Conservation (phyloP, 768 basidiomycete species). For the Pleurotus salmoneostramineus region DNA sequence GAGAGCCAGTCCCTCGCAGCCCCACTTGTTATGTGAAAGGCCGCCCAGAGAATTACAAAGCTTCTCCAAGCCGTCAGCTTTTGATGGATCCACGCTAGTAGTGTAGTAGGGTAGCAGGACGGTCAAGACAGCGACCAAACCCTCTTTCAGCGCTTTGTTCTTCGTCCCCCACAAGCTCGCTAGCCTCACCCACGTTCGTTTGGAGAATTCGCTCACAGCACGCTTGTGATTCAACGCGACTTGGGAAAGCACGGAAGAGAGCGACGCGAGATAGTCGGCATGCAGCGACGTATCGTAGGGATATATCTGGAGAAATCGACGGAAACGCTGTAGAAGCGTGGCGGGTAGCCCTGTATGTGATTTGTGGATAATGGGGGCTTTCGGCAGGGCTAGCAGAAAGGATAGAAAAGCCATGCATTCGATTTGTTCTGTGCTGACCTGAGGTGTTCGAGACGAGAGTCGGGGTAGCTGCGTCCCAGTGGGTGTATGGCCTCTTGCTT, state of each 20-base stretch:
- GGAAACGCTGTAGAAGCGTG: constrained; percentile 32
- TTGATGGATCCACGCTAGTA: constrained; percentile 25
- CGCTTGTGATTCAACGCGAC: constrained; percentile 72
- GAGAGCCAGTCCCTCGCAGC: constrained; percentile 60
- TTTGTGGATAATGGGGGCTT: constrained; percentile 51
- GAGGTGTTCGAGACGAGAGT: constrained; percentile 12
- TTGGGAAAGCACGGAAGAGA: constrained; percentile 69
- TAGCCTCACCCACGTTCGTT: constrained; percentile 57
- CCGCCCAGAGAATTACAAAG: constrained; percentile 55
- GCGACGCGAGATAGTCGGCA: constrained; percentile 63
- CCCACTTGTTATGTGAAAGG: constrained; percentile 64
- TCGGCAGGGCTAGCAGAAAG: constrained; percentile 52
- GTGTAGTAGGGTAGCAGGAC: constrained; percentile 71
- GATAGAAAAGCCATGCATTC: constrained; percentile 68
- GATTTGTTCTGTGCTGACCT: constrained; percentile 54
- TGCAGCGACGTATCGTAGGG: constrained; percentile 76
- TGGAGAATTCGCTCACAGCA: constrained; percentile 58
- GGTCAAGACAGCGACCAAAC: constrained; percentile 69
- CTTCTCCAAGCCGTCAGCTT: constrained; percentile 42
- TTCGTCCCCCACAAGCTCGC: constrained; percentile 78
- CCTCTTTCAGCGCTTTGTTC: constrained; percentile 72
- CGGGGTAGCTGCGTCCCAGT: constrained; percentile 7
- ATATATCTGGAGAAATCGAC: constrained; percentile 62
- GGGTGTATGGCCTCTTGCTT: neutral
- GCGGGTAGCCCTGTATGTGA: constrained; percentile 28